Base-by-base conservation (phyloP, 2,329 filamentous ascomycete genomes). In the Elsinoe arachidis region DNA sequence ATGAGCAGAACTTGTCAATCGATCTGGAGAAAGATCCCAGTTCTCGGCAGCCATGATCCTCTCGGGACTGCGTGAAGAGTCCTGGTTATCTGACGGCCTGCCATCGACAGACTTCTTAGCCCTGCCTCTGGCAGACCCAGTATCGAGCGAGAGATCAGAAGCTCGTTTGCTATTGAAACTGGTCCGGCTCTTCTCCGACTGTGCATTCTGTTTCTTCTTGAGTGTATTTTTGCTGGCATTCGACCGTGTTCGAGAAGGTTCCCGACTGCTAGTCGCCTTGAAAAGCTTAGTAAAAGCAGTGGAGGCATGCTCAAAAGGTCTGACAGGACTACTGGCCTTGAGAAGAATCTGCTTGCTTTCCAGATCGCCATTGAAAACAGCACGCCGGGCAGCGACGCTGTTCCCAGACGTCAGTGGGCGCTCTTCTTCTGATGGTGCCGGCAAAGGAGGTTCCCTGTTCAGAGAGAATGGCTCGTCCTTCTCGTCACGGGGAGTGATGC, bases 221-320 rank as follows among this genome's bases (percentile, higher is more conserved):
- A 49, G 41, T 4, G 53, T 30, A 9, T 17, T 37, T n/a, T 44
- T 55, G 30, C 53, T 46, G n/a, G 54, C 41, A 49, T 47, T 49
- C 26, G 54, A 56, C 14, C 54, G 39, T 34, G 26, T 47, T 15
- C 54, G 54, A 6, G 54, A 56, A 17, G 39, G 54, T 49, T 56
- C 54, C n/a, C 54, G 54, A 30, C 54, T 56, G 4, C 19, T 15
- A 11, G 41, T 30, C 26, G 26, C 15, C 33, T 66, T 66, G 61
- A 72, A 72, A 7, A 72, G 63, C 57, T 66, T 65, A 6, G 68
- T 69, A 62, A 71, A 70, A 52, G 69, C 69, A 52, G 67, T 69
- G 56, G 66, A 70, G 63, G 69, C 69, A 58, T 69, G 69, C 55
- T 72, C 69, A 59, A 72, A 72, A 15, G 69, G 62, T 51, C 69